These are phyloP conservation scores for Kregervanrija pseudodelftensis DNA, from an alignment of 805 yeast species.

Conservation along the genomic window DNA sequence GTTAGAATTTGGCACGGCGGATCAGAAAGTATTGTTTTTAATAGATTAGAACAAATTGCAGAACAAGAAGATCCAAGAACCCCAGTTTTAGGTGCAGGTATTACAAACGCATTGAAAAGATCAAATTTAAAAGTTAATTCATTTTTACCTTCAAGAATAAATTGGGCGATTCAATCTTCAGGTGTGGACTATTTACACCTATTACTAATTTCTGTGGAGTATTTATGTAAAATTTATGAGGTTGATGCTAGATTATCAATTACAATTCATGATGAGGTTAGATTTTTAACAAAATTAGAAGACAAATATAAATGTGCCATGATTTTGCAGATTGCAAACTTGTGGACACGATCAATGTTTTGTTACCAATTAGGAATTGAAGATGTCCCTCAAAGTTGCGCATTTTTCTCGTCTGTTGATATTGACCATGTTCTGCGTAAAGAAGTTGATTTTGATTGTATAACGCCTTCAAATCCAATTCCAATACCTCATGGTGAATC, in stretches of 20 bases:
- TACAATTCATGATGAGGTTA: conserved; percentile 92
- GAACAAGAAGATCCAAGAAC: conserved; percentile 74
- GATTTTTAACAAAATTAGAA: conserved; percentile 68
- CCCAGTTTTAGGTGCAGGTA: conserved; percentile 89
- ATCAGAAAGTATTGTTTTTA: conserved; percentile 86
- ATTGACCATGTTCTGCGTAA: conserved; percentile 83
- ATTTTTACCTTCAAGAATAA: conserved; percentile 83
- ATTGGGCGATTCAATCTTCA: conserved; percentile 97
- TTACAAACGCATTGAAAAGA: conserved; percentile 73
- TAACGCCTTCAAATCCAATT: conserved; percentile 77
- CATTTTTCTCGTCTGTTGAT: conserved; percentile 92
- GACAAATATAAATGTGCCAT: conserved; percentile 74
- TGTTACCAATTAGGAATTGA: conserved; percentile 85
- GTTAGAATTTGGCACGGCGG: conserved; percentile 70
- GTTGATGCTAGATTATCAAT: conserved; percentile 72
- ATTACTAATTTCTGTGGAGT: conserved; percentile 80
- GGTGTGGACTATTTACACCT: conserved; percentile 95
- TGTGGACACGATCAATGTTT: conserved; percentile 96
- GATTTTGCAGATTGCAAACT: conserved; percentile 78
- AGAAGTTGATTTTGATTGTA: conserved; percentile 86
- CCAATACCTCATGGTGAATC: conserved; percentile 78
- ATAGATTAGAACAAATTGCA: conserved; percentile 82
- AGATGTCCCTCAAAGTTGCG: conserved; percentile 90
- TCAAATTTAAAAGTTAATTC: conserved; percentile 56
- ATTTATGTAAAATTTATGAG: conserved; percentile 53